Conservation (phyloP, 352 stramenopile species). For the Phytophthora sansomeana region DNA sequence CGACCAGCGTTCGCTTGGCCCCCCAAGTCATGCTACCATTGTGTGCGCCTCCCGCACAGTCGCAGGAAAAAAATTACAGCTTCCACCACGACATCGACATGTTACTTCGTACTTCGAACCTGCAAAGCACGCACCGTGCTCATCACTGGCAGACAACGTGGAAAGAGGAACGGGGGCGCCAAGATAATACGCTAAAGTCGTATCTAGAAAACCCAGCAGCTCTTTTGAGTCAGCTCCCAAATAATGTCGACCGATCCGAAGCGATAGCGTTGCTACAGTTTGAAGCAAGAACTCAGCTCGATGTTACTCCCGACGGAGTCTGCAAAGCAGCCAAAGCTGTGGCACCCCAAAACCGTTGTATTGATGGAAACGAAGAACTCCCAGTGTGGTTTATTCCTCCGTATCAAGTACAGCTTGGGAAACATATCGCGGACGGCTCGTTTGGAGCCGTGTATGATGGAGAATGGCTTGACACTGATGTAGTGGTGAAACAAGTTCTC, state of each 20-base stretch:
- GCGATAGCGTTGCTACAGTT: slow-evolving; percentile 18
- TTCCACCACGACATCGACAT: slow-evolving; percentile 30
- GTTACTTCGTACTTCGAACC: slow-evolving; percentile 6
- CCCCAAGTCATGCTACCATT: neutral
- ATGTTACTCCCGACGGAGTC: neutral
- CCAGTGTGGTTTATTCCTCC: slow-evolving; percentile 32
- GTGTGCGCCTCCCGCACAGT: slow-evolving; percentile 23
- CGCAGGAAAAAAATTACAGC: slow-evolving; percentile 25
- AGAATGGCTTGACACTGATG: slow-evolving; percentile 27
- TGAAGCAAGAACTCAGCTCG: slow-evolving; percentile 1
- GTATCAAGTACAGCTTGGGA: slow-evolving; percentile 23
- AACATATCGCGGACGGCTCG: slow-evolving; percentile 23
- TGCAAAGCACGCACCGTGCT: slow-evolving; percentile 8
- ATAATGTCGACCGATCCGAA: slow-evolving; percentile 17
- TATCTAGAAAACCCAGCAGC: slow-evolving; percentile 10
- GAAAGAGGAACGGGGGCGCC: slow-evolving; percentile 3
- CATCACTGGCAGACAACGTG: slow-evolving; percentile 18
- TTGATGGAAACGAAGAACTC: neutral
- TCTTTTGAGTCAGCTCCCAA: slow-evolving; percentile 15
- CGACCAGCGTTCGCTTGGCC: slow-evolving; percentile 6
- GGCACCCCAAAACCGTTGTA: neutral
- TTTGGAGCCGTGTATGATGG: slow-evolving; percentile 30
- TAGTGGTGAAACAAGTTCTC: slow-evolving; percentile 32
- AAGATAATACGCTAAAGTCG: neutral
- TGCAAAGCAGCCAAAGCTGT: neutral